Base-by-base conservation (phyloP, 176 grass and related monocot species). In the Carex parvula region DNA sequence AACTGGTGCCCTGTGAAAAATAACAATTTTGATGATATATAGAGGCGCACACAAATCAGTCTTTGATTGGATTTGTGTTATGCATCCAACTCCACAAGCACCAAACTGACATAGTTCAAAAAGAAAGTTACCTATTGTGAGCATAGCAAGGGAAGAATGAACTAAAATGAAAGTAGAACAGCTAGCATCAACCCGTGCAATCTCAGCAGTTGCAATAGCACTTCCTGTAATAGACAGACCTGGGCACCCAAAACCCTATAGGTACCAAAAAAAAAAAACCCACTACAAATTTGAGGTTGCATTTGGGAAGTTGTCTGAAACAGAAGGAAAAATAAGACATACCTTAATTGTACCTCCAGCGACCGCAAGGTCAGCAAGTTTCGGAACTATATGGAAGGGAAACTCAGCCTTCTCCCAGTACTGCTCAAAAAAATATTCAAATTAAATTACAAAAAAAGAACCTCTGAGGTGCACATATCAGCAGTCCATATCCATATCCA, bases 371-470 rank as follows among this genome's bases (percentile, higher is more conserved):
- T 79, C 65, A 50, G 88, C 89, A 82, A 97, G 89, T 85, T 97
- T 92, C 0, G 90, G 92, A 88, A 97, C 86, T 42, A 86, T 59
- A 54, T 90, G 92, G 79, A 92, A 94, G 69, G 92, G 95, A 56
- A 97, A 97, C 85, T 94, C 92, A 26, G 89, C 94, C 48, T 97
- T 94, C 85, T 97, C 92, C 94, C 92, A 97, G 71, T 88, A 88
- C 92, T 94, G 82, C 41, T 67, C 16, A 87, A 84, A 50, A 30
- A 17, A 15, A 16, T 78, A 57, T 57, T 26, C 73, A 57, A 33
- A 55, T 55, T 32, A 2, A 32, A 78, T 78, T 29, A 78, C 16
- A 77, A 77, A 16, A 54, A 77, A 55, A 1, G 9, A 57, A 78
- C 26, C 14, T 56, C 7, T 35, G 9, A 30, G 26, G 15, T 78